phyloP scores from a whole-genome alignment of 129 eudicot genomes.

The Pittosporum tobira region DNA sequence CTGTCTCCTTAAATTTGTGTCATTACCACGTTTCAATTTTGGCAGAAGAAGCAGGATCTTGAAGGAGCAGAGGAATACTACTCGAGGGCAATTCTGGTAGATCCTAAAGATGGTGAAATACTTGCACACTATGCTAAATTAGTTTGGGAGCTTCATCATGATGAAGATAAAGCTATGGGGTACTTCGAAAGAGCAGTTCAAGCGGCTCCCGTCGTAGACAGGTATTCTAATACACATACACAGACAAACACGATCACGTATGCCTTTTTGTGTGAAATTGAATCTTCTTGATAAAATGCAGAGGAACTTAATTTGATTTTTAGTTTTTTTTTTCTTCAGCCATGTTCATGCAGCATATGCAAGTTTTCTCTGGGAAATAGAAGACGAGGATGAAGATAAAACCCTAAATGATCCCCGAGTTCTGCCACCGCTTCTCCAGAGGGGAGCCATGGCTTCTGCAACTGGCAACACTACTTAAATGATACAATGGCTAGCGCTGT shows the following conservation, averaged over 20 bases:
- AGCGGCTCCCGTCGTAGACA: slow-evolving; percentile 52
- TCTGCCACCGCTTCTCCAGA: slow-evolving; percentile 19
- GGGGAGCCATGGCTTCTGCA: slow-evolving; percentile 42
- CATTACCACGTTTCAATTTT: not conserved
- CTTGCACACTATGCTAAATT: slow-evolving; percentile 68
- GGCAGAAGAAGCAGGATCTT: slow-evolving; percentile 49
- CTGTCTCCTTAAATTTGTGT: not conserved
- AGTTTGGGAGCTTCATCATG: slow-evolving; percentile 66
- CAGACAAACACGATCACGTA: too few relatives aligned
- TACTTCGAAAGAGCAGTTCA: slow-evolving; percentile 78
- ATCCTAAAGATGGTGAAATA: slow-evolving; percentile 67
- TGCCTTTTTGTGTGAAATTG: not conserved
- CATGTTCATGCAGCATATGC: slow-evolving; percentile 84
- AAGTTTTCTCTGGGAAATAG: slow-evolving; percentile 73
- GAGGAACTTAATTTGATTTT: not conserved
- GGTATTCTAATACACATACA: slow-evolving; percentile 21
- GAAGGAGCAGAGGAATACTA: slow-evolving; percentile 65
- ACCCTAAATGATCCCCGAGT: slow-evolving; percentile 16
- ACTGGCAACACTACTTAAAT: slow-evolving; percentile 29
- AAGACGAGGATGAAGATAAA: slow-evolving; percentile 35
- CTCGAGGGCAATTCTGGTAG: slow-evolving; percentile 68
- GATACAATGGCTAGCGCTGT: too few relatives aligned
- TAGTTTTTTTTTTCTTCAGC: slow-evolving; percentile 32
- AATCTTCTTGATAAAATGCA: not conserved
- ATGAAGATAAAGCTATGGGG: slow-evolving; percentile 47